A percentile compares a stretch with the other conserved stretches of the same genome.
Evolutionary conservation across 352 stramenopile species (phyloP).

Genomic region (Globisporangium camurandrum): DNA sequence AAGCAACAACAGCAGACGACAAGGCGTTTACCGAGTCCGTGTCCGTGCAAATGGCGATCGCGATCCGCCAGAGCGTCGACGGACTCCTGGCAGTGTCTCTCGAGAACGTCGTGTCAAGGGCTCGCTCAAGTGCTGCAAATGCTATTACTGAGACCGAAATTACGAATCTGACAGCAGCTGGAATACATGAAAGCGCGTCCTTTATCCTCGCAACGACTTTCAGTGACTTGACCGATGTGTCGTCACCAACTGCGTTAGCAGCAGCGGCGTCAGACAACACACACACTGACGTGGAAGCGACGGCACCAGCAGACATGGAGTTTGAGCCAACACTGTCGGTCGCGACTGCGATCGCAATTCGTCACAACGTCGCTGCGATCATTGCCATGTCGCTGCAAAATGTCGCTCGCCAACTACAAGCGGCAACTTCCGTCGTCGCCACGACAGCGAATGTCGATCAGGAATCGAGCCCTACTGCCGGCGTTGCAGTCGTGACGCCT

Average conservation of each 20-base stretch:
- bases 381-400: slow-evolving; percentile 23
- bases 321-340: slow-evolving; percentile 3
- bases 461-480: no score
- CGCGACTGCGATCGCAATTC: slow-evolving; percentile 19
- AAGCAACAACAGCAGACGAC: background rate
- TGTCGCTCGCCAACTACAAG: slow-evolving; percentile 17
- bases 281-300: background rate
- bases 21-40: slow-evolving; percentile 5
- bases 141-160: background rate
- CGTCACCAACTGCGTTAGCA: no score
- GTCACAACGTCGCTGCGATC: slow-evolving; percentile 20
- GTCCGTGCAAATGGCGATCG: slow-evolving; percentile 24
- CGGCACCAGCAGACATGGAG: background rate
- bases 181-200: no score
- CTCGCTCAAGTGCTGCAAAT: background rate
- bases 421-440: slow-evolving; percentile 1
- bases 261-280: background rate
- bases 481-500: no score
- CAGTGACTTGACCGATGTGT: no score
- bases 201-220: no score
- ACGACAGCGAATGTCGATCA: no score
- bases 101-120: slow-evolving; percentile 19
- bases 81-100: slow-evolving; percentile 33
- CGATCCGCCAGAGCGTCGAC: slow-evolving; percentile 28
- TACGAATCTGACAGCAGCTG: no score